These are phyloP conservation scores for Chaetomium globosum DNA, from an alignment of 2,329 filamentous ascomycete species.

Conservation along the genomic window DNA sequence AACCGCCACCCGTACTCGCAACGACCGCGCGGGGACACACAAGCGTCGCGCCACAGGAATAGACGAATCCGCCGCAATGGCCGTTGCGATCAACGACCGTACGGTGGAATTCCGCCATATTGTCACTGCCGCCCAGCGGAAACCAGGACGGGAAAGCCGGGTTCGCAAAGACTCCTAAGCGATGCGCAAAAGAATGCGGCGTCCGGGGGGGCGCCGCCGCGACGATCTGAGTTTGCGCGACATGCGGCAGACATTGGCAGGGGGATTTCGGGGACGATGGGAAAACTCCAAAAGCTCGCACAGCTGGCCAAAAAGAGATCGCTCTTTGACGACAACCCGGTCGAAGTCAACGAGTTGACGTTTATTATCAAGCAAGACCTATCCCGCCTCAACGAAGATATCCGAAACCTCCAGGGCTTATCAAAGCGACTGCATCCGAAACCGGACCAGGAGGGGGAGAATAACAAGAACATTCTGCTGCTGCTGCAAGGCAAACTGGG, in stretches of 20 bases:
- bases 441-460: conserved; percentile 82
- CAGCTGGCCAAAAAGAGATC: conserved; percentile 96
- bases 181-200: conserved; percentile 70
- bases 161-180: conserved; percentile 76
- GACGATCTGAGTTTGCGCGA: conserved; percentile 87
- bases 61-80: conserved; percentile 49
- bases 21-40: not conserved
- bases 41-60: not conserved
- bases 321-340: conserved; percentile 92
- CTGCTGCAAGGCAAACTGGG: conserved; percentile 88
- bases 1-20: conserved; percentile 4
- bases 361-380: conserved; percentile 98
- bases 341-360: conserved; percentile 94
- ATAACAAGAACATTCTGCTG: conserved; percentile 96
- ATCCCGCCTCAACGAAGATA: conserved; percentile 79
- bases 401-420: conserved; percentile 76
- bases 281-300: conserved; percentile 89
- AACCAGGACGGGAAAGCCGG: conserved; percentile 76
- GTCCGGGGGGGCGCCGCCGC: conserved; percentile 56
- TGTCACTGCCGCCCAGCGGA: conserved; percentile 79
- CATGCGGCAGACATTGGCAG: conserved; percentile 89
- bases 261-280: conserved; percentile 90
- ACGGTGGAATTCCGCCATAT: conserved; percentile 95
- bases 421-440: conserved; percentile 75
- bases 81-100: conserved; percentile 89